Evolutionary conservation across 139 green algal genomes (phyloP).

Genomic region (Klebsormidium nitens): DNA sequence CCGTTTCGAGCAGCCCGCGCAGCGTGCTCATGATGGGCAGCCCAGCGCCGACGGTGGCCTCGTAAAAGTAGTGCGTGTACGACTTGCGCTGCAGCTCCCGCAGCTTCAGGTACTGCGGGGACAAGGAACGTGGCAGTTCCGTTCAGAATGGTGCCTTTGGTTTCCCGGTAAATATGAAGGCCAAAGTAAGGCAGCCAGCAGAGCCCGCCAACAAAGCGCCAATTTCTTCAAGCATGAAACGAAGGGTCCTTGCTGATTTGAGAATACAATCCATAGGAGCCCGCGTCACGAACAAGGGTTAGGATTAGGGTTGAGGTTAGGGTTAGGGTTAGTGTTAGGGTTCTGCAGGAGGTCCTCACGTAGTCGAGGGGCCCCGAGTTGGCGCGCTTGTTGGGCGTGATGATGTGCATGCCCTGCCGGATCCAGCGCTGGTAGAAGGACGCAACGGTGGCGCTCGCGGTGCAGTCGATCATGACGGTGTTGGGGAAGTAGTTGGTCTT

Average conservation of each 20-base stretch:
- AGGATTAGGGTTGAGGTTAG: too few relatives aligned
- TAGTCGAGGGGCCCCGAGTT: conserved; percentile 67
- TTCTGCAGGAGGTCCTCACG: too few relatives aligned
- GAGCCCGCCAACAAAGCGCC: too few relatives aligned
- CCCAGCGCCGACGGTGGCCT: conserved; percentile 84
- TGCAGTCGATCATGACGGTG: conserved; percentile 89
- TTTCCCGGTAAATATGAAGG: too few relatives aligned
- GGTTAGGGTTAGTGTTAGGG: too few relatives aligned
- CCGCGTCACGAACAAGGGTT: too few relatives aligned
- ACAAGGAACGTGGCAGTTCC: too few relatives aligned
- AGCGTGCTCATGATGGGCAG: conserved; percentile 92
- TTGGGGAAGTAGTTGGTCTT: conserved; percentile 72
- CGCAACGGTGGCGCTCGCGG: conserved; percentile 65
- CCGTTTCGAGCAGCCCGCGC: conserved; percentile 80
- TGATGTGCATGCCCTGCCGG: conserved; percentile 57
- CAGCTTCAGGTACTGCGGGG: conserved; percentile 75
- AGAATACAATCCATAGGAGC: too few relatives aligned
- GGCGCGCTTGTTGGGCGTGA: conserved; percentile 85
- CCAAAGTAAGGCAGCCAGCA: too few relatives aligned
- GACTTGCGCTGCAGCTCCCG: conserved; percentile 69
- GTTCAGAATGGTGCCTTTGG: too few relatives aligned
- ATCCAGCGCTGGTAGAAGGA: conserved; percentile 70
- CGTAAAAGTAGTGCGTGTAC: conserved; percentile 97
- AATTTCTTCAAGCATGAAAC: too few relatives aligned
- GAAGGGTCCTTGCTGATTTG: too few relatives aligned